phyloP scores from a whole-genome alignment of 441 rosid species.

The Adansonia rubrostipa region DNA sequence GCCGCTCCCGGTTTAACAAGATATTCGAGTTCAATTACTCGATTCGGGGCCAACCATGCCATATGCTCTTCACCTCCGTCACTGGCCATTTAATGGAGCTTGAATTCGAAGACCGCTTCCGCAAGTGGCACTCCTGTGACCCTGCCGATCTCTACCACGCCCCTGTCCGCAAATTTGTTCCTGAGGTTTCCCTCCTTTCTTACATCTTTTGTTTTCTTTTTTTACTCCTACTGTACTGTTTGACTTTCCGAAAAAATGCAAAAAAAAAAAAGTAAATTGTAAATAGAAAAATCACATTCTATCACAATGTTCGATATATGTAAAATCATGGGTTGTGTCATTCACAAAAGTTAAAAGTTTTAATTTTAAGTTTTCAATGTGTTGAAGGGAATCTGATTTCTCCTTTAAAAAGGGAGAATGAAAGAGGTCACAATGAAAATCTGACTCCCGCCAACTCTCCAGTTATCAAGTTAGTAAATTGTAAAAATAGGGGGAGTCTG shows the following conservation, averaged over 20 bases:
- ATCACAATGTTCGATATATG: background rate
- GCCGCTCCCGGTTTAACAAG: conserved; percentile 91
- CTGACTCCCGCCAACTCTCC: background rate
- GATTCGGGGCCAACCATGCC: conserved; percentile 79
- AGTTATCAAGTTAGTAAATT: background rate
- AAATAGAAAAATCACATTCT: background rate
- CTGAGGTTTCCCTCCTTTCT: conserved; percentile 57
- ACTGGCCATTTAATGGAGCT: conserved; percentile 96
- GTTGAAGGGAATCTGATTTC: conserved; percentile 7
- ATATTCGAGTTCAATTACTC: conserved; percentile 87
- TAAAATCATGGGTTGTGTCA: background rate
- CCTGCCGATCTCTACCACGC: conserved; percentile 86
- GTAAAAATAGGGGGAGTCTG: background rate
- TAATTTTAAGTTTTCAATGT: background rate
- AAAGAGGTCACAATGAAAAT: too few species aligned
- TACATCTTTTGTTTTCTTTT: background rate
- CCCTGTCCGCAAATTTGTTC: conserved; percentile 78
- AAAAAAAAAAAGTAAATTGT: conserved; percentile 10
- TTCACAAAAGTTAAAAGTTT: conserved; percentile 6
- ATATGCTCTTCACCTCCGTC: conserved; percentile 90
- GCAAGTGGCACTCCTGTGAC: conserved; percentile 96
- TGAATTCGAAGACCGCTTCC: conserved; percentile 84
- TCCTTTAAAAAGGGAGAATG: background rate
- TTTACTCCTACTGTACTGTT: background rate
- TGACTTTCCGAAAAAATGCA: background rate